Evolutionary conservation across 1,284 basidiomycete species (phyloP).

Genomic region (Omphalotus olearius): DNA sequence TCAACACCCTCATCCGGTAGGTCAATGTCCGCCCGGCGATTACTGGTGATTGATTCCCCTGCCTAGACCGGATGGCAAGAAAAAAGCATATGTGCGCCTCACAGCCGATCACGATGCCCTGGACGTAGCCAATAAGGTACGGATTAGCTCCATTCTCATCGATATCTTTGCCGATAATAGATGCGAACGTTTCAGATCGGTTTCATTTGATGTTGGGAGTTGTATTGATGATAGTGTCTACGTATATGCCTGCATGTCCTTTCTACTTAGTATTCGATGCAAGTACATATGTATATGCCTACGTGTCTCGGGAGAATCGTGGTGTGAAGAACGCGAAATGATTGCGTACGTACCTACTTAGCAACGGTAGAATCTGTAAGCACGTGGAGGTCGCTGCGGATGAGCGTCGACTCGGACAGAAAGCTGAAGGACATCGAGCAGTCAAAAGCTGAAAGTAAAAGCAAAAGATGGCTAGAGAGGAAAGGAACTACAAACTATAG

Average conservation of each 20-base stretch:
- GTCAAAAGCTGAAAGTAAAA: no score
- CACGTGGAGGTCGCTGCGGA: no score
- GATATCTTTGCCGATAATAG: slow-evolving; percentile 7
- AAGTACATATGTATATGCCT: slow-evolving; percentile 1
- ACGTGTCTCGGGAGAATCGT: not conserved
- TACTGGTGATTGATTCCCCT: not conserved
- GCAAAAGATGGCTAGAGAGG: not conserved
- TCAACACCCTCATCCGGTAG: slow-evolving; percentile 97
- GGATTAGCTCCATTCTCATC: slow-evolving; percentile 18
- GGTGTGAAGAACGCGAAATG: not conserved
- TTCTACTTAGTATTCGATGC: not conserved
- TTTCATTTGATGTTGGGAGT: slow-evolving; percentile 57
- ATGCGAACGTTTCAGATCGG: slow-evolving; percentile 52
- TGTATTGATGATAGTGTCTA: slow-evolving; percentile 2
- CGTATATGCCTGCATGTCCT: not conserved
- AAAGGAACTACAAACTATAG: not conserved
- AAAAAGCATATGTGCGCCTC: slow-evolving; percentile 98
- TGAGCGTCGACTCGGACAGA: no score
- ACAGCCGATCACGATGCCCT: slow-evolving; percentile 95
- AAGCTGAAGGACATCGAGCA: no score
- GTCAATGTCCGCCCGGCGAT: slow-evolving; percentile 21
- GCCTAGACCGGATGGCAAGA: slow-evolving; percentile 93
- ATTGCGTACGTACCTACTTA: not conserved
- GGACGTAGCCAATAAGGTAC: slow-evolving; percentile 98
- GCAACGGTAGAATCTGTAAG: not conserved